Percentiles rank a stretch among this genome's conserved stretches.
Conservation (phyloP, 306 rosid genomes). For the Delonix regia region DNA sequence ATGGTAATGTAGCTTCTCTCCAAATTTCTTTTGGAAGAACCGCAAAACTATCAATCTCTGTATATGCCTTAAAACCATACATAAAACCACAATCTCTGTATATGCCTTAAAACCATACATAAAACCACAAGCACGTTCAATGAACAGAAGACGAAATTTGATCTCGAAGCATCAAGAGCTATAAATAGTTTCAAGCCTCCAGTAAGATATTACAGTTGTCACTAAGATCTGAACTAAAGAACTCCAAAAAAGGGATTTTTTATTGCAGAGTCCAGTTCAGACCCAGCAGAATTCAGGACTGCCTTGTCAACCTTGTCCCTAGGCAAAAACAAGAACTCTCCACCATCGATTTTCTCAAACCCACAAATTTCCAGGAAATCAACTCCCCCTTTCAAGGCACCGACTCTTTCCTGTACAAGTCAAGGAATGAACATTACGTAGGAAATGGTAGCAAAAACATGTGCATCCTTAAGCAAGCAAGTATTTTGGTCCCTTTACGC, state of each 20-base stretch:
- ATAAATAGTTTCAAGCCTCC: constrained; percentile 21
- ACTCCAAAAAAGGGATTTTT: constrained; percentile 95
- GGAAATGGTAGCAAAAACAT: neutral
- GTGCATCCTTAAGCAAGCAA: neutral
- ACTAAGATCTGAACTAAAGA: constrained; percentile 44
- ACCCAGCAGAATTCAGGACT: constrained; percentile 83
- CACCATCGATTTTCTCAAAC: constrained; percentile 78
- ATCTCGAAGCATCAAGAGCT: constrained; percentile 18
- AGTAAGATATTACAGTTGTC: constrained; percentile 25
- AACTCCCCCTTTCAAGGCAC: constrained; percentile 76
- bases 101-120: constrained; percentile 2
- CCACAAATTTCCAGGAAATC: constrained; percentile 94
- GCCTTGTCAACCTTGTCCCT: constrained; percentile 76
- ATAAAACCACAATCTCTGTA: neutral
- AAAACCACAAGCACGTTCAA: neutral
- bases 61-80: neutral
- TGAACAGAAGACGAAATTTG: constrained; percentile 24
- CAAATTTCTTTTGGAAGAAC: neutral
- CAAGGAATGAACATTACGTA: constrained; percentile 7
- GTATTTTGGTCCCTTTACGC: neutral
- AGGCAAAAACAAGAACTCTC: constrained; percentile 73
- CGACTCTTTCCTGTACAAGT: constrained; percentile 86
- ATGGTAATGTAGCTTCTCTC: neutral
- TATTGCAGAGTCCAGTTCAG: constrained; percentile 88
- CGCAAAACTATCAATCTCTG: neutral